Evolutionary conservation across 345 rosid species (phyloP).

Genomic region (Populus davidiana): DNA sequence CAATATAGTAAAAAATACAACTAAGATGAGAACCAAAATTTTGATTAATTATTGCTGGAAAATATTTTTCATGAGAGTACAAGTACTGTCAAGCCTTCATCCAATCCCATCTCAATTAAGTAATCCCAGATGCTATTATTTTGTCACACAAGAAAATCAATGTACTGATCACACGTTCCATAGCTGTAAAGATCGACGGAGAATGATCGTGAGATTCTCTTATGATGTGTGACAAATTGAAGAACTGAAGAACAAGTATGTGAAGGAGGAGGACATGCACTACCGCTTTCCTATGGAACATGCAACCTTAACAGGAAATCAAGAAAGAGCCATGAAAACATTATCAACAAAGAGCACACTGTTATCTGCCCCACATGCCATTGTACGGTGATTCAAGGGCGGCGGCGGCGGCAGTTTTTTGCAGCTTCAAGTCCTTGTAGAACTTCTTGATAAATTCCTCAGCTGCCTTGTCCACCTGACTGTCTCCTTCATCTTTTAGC

Average conservation of each 20-base stretch:
- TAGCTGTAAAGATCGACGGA: too few species aligned
- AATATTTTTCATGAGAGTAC: neutral
- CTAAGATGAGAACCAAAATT: neutral
- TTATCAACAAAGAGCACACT: neutral
- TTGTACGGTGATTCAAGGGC: slow-evolving; percentile 50
- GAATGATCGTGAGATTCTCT: neutral
- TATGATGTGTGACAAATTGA: neutral
- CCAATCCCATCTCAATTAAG: neutral
- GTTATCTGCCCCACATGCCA: slow-evolving; percentile 45
- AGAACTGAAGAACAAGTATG: too few species aligned
- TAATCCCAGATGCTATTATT: neutral
- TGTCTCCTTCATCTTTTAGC: slow-evolving; percentile 47
- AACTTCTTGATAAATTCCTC: slow-evolving; percentile 87
- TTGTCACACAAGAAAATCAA: neutral
- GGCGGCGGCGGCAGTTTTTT: slow-evolving; percentile 34
- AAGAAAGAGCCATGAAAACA: neutral
- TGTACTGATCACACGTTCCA: neutral
- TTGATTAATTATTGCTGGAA: neutral
- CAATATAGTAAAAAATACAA: too few species aligned
- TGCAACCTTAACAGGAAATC: neutral
- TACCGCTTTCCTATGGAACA: neutral
- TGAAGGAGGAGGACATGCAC: too few species aligned
- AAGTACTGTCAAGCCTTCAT: neutral
- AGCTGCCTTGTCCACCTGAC: slow-evolving; percentile 67
- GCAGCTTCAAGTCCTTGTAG: slow-evolving; percentile 58